Evolutionary conservation across 805 yeast genomes (phyloP), one percentile per base, ranked within the genome.

Genomic region (Candida arabinofermentans): DNA sequence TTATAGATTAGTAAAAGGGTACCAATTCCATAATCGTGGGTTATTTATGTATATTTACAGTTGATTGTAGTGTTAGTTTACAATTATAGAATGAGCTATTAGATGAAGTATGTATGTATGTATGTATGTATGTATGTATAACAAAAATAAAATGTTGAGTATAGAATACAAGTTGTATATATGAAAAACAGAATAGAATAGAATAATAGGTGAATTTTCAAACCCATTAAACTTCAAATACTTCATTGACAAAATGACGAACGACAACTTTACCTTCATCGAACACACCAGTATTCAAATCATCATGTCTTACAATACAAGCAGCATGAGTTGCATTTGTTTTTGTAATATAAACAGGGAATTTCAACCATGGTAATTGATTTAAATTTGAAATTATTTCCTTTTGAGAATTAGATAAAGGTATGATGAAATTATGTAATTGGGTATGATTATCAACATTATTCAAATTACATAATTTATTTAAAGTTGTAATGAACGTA

Each of bases 241-340:
- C n/a, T 22, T 70, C 61, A 22, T 72, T 64, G 8, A 81, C 62
- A 72, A 84, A 83, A 59, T 86, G 95, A 31, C 61, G 63, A 22
- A 86, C 73, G 4, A 83, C 86, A 2, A 68, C 57, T 52, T 78
- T 74, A 1, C 96, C 96, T 59, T 87, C 95, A 26, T 62, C 75
- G 47, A 82, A 80, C 9, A 71, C 70, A 9, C 24, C 29, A 4
- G 14, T 21, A 8, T 71, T 69, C n/a, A n/a, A n/a, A 24, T 73
- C 75, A 19, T 65, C 64, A 47, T 72, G 77, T 37, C 95, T 72
- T 33, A 81, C 86, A 44, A 87, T 84, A 2, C 87, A 81, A 2
- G 93, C 95, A 1, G 95, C 87, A 55, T 87, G 96, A 1, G 95
- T 75, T 34, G 80, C 75, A 37, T 71, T 71, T 5, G 91, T 81